A percentile compares a stretch with the other conserved stretches of the same genome.
Evolutionary conservation across 2,329 filamentous ascomycete genomes (phyloP).

Genomic region (Colletotrichum sp.): DNA sequence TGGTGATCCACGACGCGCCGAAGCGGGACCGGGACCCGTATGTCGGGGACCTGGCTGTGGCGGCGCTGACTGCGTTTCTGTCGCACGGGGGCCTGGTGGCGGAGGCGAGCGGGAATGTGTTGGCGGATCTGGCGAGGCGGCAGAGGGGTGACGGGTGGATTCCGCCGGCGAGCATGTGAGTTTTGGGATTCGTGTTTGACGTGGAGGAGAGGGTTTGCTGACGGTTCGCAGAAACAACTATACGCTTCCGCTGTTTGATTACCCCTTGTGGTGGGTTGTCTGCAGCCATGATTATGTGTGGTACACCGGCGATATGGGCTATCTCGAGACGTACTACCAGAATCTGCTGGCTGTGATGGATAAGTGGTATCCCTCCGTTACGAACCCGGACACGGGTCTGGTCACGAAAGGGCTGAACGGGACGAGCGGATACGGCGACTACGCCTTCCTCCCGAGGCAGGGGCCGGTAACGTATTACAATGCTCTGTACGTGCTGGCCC

Average conservation of each 20-base stretch:
- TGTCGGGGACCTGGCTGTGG: conserved; percentile 55
- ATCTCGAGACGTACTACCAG: conserved; percentile 45
- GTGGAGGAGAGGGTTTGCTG: not conserved
- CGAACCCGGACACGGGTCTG: conserved; percentile 40
- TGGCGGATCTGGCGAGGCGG: conserved; percentile 54
- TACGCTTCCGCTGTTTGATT: conserved; percentile 53
- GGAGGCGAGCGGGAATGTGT: conserved; percentile 47
- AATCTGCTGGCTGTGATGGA: conserved; percentile 47
- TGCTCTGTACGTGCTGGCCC: conserved; percentile 52
- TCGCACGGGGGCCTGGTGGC: conserved; percentile 42
- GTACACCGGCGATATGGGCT: conserved; percentile 52
- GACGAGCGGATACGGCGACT: conserved; percentile 50
- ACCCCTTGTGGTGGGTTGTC: conserved; percentile 58
- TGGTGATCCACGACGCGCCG: conserved; percentile 54
- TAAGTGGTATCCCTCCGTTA: conserved; percentile 48
- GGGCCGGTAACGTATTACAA: conserved; percentile 59
- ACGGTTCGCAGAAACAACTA: conserved; percentile 43
- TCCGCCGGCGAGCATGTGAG: conserved; percentile 57
- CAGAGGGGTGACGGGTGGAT: conserved; percentile 59
- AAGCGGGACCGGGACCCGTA: conserved; percentile 60
- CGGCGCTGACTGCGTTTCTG: conserved; percentile 52
- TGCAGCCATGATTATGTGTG: conserved; percentile 53
- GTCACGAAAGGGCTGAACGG: conserved; percentile 43
- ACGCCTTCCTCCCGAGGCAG: conserved; percentile 52
- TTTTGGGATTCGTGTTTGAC: not conserved